A percentile compares a stretch with the other conserved stretches of the same genome.
Conservation (phyloP, 2,329 filamentous ascomycete species). For the Paracorniculantispora psalliotae region DNA sequence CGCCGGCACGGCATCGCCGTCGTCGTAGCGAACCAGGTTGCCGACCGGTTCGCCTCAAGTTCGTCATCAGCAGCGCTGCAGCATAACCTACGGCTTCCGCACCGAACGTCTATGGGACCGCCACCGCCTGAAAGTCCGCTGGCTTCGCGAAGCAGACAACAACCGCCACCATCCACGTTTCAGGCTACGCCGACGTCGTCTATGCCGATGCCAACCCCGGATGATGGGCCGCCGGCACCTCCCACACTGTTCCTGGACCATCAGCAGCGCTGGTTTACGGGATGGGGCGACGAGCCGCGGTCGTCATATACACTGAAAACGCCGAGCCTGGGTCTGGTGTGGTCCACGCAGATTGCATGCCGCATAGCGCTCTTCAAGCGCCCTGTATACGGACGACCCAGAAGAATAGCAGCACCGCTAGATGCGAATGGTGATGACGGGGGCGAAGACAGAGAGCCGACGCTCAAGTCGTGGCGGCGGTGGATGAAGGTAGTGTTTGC, state of each 20-base stretch:
- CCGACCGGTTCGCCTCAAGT: slow-evolving; percentile 65
- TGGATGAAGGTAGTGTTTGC: slow-evolving; percentile 90
- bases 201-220: slow-evolving; percentile 28
- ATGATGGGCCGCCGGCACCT: slow-evolving; percentile 29
- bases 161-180: slow-evolving; percentile 25
- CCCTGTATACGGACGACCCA: slow-evolving; percentile 45
- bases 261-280: slow-evolving; percentile 92
- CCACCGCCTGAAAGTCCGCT: slow-evolving; percentile 40
- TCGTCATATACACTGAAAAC: slow-evolving; percentile 60
- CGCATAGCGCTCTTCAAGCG: slow-evolving; percentile 77
- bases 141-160: slow-evolving; percentile 36
- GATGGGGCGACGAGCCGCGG: slow-evolving; percentile 73
- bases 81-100: slow-evolving; percentile 20
- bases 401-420: slow-evolving; percentile 30
- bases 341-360: slow-evolving; percentile 82
- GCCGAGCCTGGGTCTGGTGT: slow-evolving; percentile 80
- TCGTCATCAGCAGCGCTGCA: slow-evolving; percentile 22
- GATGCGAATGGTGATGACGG: slow-evolving; percentile 34
- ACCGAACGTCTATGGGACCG: slow-evolving; percentile 18
- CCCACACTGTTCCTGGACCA: slow-evolving; percentile 71
- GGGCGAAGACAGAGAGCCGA: slow-evolving; percentile 36
- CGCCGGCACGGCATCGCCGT: slow-evolving; percentile 70
- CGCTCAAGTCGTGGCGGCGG: slow-evolving; percentile 60
- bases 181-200: slow-evolving; percentile 37
- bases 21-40: slow-evolving; percentile 92